Conservation (phyloP, 2,329 filamentous ascomycete genomes). For the Fusarium sp. region DNA sequence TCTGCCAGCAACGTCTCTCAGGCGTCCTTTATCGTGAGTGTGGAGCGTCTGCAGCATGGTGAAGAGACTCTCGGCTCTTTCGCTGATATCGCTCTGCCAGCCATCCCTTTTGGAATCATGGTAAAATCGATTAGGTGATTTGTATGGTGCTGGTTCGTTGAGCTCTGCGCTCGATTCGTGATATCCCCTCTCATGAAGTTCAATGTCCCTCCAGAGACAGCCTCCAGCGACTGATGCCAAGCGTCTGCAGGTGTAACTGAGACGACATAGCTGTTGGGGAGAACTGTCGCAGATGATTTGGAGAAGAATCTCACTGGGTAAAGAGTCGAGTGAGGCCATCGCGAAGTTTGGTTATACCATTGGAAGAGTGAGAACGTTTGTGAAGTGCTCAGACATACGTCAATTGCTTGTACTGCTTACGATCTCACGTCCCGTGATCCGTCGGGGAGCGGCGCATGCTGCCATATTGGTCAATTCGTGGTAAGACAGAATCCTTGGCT, state of each 20-base stretch:
- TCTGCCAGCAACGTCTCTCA: not conserved
- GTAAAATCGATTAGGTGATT: not conserved
- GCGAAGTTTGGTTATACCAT: not conserved
- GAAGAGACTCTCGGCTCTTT: not conserved
- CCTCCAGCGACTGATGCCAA: not conserved
- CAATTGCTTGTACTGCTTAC: not conserved
- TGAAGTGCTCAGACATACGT: no score
- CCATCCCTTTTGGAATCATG: not conserved
- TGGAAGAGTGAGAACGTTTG: fast-evolving
- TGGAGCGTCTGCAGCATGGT: not conserved
- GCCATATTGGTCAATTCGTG: not conserved
- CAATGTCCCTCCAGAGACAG: conserved; percentile 17
- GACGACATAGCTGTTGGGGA: not conserved
- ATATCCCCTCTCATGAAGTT: conserved; percentile 21
- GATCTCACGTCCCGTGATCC: not conserved
- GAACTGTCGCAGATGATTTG: not conserved
- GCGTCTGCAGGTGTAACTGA: conserved; percentile 4
- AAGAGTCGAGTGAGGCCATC: not conserved
- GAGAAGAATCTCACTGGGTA: not conserved
- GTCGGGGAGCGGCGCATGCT: not conserved
- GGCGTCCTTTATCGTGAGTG: not conserved
- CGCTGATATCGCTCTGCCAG: not conserved
- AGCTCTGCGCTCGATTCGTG: conserved; percentile 22
- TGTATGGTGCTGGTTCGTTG: not conserved
- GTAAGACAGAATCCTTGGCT: not conserved